Evolutionary conservation across 345 rosid genomes (phyloP).

Genomic region (Brassica juncea): DNA sequence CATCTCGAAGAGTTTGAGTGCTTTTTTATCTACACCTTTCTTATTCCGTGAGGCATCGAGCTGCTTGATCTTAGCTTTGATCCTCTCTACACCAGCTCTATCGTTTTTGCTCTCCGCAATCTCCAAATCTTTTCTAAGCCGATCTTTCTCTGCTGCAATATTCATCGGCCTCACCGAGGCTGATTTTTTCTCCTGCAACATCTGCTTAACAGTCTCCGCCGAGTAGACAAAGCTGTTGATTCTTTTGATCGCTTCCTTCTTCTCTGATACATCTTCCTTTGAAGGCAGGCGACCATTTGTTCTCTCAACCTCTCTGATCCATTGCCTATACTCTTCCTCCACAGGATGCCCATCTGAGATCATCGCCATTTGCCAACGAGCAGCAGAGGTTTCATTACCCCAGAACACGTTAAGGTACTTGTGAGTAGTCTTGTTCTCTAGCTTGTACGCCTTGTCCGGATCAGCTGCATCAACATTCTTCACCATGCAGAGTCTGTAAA

Average conservation of each 20-base stretch:
- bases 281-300: constrained; percentile 79
- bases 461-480: constrained; percentile 90
- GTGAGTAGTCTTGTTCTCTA: constrained; percentile 76
- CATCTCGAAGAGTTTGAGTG: constrained; percentile 90
- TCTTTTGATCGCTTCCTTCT: constrained; percentile 76
- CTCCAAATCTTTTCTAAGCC: constrained; percentile 85
- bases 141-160: constrained; percentile 95
- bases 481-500: constrained; percentile 88
- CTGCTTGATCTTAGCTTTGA: constrained; percentile 67
- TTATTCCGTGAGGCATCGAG: constrained; percentile 75
- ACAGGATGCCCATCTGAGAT: constrained; percentile 85
- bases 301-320: constrained; percentile 88
- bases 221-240: constrained; percentile 82
- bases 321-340: constrained; percentile 88
- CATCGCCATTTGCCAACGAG: constrained; percentile 99
- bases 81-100: constrained; percentile 75
- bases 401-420: constrained; percentile 86
- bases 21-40: constrained; percentile 71
- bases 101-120: constrained; percentile 71
- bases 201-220: constrained; percentile 90
- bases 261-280: constrained; percentile 79
- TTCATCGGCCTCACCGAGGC: constrained; percentile 84
- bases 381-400: constrained; percentile 94
- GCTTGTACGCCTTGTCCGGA: constrained; percentile 73
- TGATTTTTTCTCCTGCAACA: constrained; percentile 96